Base-by-base conservation (phyloP, 306 rosid species). In the Quercus variabilis region DNA sequence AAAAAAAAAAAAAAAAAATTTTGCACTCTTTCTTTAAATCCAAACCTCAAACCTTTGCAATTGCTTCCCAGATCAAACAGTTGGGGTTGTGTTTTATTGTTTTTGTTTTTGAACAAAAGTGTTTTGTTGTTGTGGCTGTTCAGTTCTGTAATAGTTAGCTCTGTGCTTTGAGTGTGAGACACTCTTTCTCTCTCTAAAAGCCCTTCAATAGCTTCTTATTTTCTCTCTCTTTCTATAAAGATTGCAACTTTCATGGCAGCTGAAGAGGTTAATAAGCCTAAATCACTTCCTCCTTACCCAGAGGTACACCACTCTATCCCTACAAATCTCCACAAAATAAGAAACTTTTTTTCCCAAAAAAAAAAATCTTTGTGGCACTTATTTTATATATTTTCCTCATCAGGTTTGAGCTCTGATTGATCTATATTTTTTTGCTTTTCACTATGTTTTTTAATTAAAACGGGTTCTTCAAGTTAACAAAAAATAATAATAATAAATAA, bases 221-320 rank as follows among this genome's bases (percentile, higher is more conserved):
- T 74, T 67, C 33, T 31, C 25, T 52, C 54, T 49, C 4, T 49
- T 13, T 49, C 54, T 49, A 11, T 49, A 49, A 49, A 49, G 15
- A 49, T 49, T 49, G 54, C 54, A 51, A 30, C 52, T 85, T 79
- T 74, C 85, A 91, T 93, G 97, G 96, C 94, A 75, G 57, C 90
- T 20, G 88, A 65, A 85, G 88, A 82, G 67, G 81, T 85, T 79
- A 85, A 83, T 38, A 88, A 87, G 43, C 83, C 87, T 83, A 79
- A 71, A 7, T 83, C 97, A 10, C 93, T 94, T 52, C 96, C 92
- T 79, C 90, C 96, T 55, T 94, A 94, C 82, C 89, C 92, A 28
- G 88, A 94, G 98, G 97, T 94, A 74, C 71, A 76, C 70, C 65
- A 12, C 69, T 58, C 51, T 73, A 80, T 62, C 35, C 73, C 54